Evolutionary conservation across 2,329 filamentous ascomycete genomes (phyloP).

Genomic region (Nothophoma quercina): DNA sequence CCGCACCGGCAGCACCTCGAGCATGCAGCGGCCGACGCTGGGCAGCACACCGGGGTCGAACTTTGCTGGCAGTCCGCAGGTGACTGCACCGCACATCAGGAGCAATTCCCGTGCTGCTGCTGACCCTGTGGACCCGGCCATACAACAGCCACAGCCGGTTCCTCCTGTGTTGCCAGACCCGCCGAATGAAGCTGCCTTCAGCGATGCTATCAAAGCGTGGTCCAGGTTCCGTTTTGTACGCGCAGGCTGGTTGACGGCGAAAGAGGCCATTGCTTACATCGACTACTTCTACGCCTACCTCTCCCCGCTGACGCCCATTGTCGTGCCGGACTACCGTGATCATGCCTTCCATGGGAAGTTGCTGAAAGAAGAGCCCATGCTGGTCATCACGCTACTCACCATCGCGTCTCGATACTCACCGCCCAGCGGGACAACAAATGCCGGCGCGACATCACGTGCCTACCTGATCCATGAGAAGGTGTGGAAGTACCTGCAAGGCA

Average conservation of each 20-base stretch:
- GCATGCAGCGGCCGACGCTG: conserved; percentile 45
- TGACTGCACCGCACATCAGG: conserved; percentile 32
- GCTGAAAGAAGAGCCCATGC: conserved; percentile 88
- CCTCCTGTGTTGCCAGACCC: conserved; percentile 36
- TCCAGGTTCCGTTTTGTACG: conserved; percentile 91
- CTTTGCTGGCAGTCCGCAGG: conserved; percentile 44
- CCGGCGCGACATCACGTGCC: conserved; percentile 76
- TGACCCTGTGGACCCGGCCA: conserved; percentile 41
- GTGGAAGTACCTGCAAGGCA: conserved; percentile 91
- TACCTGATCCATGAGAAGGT: conserved; percentile 94
- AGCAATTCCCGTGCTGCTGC: conserved; percentile 34
- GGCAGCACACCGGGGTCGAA: conserved; percentile 48
- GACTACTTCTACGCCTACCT: conserved; percentile 95
- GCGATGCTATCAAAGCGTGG: conserved; percentile 85
- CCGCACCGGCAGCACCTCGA: conserved; percentile 56
- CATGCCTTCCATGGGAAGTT: conserved; percentile 81
- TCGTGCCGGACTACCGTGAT: conserved; percentile 86
- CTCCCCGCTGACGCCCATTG: conserved; percentile 91
- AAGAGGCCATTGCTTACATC: conserved; percentile 92
- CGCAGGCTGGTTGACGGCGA: conserved; percentile 93
- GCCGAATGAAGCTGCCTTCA: conserved; percentile 49
- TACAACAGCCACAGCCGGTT: conserved; percentile 29
- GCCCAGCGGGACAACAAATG: conserved; percentile 74
- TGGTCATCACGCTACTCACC: conserved; percentile 89
- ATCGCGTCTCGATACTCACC: conserved; percentile 88